phyloP scores from a whole-genome alignment of 2,329 filamentous ascomycete genomes.

The Claviceps purpurea region DNA sequence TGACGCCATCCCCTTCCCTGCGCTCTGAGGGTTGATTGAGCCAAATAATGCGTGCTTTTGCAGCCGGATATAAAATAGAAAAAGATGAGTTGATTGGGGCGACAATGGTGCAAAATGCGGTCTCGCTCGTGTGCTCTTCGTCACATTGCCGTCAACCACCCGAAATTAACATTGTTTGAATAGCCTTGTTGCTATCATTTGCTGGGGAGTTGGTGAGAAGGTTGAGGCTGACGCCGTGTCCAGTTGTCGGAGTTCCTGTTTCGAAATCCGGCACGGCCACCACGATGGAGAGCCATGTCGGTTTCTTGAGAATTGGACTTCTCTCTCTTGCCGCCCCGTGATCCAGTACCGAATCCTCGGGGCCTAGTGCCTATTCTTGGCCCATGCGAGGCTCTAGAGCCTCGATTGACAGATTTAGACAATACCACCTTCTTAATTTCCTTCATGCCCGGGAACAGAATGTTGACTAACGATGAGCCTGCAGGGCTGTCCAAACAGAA shows the following conservation, averaged over 20 bases:
- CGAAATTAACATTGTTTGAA: neutral
- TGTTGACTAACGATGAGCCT: conserved; percentile 23
- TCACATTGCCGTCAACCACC: neutral
- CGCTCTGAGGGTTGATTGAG: neutral
- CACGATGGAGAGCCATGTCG: conserved; percentile 12
- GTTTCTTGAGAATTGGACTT: conserved; percentile 16
- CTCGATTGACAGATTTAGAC: conserved; percentile 21
- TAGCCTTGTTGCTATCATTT: neutral
- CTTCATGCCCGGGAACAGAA: conserved; percentile 29
- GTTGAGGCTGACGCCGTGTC: conserved; percentile 18
- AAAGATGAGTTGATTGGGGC: neutral
- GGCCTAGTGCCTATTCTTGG: conserved; percentile 14
- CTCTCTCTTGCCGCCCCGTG: conserved; percentile 22
- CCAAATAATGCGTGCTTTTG: neutral
- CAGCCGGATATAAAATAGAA: neutral
- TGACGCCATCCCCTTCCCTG: conserved; percentile 6
- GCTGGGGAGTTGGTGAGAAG: neutral
- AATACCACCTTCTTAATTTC: conserved; percentile 25
- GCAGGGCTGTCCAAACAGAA: conserved; percentile 20
- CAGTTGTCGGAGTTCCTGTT: conserved; percentile 27
- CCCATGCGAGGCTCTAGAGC: conserved; percentile 13
- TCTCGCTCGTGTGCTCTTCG: neutral
- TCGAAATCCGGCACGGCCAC: conserved; percentile 27
- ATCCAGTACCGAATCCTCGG: conserved; percentile 17
- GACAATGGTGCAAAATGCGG: neutral